Evolutionary conservation across 352 stramenopile genomes (phyloP), one percentile per base, ranked within the genome.

Genomic region (Pythium monospermum): DNA sequence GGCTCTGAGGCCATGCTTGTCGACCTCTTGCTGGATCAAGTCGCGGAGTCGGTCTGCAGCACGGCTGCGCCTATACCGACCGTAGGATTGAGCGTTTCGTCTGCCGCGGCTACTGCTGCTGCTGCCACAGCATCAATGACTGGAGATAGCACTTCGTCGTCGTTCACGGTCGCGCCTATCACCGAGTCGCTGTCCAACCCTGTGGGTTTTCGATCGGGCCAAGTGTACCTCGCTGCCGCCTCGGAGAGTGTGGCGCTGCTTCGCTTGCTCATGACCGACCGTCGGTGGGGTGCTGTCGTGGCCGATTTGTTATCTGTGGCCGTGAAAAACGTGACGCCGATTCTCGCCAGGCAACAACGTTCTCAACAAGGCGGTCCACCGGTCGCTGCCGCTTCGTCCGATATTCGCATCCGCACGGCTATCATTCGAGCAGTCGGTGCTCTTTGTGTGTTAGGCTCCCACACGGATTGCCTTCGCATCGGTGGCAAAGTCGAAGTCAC

Each of bases 11-110:
- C 80, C 2, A 71, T 93, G 11, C 57, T 95, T 12, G 70, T 92
- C n/a, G 84, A 95, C 56, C 49, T 92, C 8, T 39, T 95, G 43
- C 67, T 95, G 1, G 80, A 95, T 62, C 84, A 92, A 73, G 83
- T 95, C 12, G 80, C 84, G 6, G 84, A 95, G 33, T 91, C 84
- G 0, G 74, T 95, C 16, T 92, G 79, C 51, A 91, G 79, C 33
- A 89, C 79, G 10, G 74, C 75, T 18, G 73, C 82, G 35, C 76
- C 82, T 10, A 66, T 89, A 59, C 53, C 74, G 18, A 76, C 70
- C 6, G 71, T 84, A 28, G 57, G 69, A n/a, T 57, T 84, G 6
- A 82, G 68, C 40, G 64, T 78, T 15, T 58, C 68, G 15, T 54
- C 41, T 12, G 42, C 49, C 27, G 66, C 43, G 15, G 49, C 44